Evolutionary conservation across 495 filamentous ascomycete species (phyloP), one percentile per base, ranked within the genome.

Genomic region (Bombardia bombarda): DNA sequence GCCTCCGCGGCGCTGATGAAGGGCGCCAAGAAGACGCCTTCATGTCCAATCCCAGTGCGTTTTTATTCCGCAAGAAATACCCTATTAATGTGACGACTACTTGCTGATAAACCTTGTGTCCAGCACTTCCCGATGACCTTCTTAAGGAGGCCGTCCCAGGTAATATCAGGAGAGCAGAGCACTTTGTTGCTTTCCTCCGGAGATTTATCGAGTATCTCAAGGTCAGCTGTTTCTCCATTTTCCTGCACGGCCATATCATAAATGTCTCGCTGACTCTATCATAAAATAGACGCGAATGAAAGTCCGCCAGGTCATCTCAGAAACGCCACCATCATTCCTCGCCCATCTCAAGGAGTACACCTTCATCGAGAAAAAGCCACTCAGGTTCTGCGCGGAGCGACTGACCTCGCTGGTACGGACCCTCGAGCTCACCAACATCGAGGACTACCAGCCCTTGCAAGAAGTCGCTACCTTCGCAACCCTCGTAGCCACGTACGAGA

Each of bases 381-480:
- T 98, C n/a, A 69, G 79, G 46, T 98, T 97, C 60, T 99, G 92
- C 55, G 87, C 93, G 1, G 93, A 99, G 64, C 82, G 92, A 23
- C 67, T 99, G 5, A 95, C 90, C 2, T 97, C 90, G 2, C 82
- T 99, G 0, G 92, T 97, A 16, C 78, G 93, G 38, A 97, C 93
- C 0, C 77, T 99, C 19, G 93, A 99, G 56, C 82, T 99, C 38
- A 89, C 89, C 16, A 95, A 94, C 50, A 95, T 99, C 38, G 93
- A 97, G 66, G 93, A 99, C 56, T 97, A 93, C 56, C 88, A 94
- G 46, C 84, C 92, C 4, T 75, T 99, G 0, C 93, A 99, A 70
- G 90, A 99, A 70, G 89, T 99, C 10, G 93, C 93, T 7, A 95
- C 90, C 2, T 99, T 99, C 59, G 93, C 93, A n/a, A 99, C 93